phyloP scores from a whole-genome alignment of 208 protist genomes.

The Angomonas deanei region DNA sequence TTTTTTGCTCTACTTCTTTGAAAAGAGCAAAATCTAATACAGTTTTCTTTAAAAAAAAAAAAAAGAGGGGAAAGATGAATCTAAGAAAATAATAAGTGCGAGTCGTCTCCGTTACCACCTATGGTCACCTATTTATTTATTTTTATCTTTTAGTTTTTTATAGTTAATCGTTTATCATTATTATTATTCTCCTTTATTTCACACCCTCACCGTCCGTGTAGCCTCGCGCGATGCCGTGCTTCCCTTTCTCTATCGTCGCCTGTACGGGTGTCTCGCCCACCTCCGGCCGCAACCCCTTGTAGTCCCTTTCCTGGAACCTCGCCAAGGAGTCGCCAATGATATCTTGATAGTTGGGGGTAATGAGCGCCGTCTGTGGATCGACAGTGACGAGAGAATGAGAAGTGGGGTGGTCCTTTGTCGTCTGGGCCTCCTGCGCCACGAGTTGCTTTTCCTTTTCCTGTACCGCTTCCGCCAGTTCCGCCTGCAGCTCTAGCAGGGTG shows the following conservation, averaged over 20 bases:
- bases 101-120: no score
- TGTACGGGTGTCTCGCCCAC: conserved; percentile 76
- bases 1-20: neutral
- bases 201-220: conserved; percentile 52
- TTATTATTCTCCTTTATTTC: conserved; percentile 5
- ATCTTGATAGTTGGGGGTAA: conserved; percentile 2
- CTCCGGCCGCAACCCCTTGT: conserved; percentile 68
- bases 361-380: conserved; percentile 16
- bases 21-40: neutral
- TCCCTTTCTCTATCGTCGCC: conserved; percentile 48
- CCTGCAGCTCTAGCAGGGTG: neutral
- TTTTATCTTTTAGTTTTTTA: no score
- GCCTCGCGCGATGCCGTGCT: conserved; percentile 74
- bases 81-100: no score
- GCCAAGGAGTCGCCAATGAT: conserved; percentile 33
- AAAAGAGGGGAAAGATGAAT: neutral
- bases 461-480: neutral
- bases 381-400: conserved; percentile 15
- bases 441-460: neutral
- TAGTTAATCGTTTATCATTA: no score
- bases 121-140: no score
- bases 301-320: conserved; percentile 64
- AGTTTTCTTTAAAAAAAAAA: neutral
- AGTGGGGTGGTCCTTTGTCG: neutral
- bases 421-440: neutral